phyloP scores from a whole-genome alignment of 2,329 filamentous ascomycete species.

The Scytalidium sp. region DNA sequence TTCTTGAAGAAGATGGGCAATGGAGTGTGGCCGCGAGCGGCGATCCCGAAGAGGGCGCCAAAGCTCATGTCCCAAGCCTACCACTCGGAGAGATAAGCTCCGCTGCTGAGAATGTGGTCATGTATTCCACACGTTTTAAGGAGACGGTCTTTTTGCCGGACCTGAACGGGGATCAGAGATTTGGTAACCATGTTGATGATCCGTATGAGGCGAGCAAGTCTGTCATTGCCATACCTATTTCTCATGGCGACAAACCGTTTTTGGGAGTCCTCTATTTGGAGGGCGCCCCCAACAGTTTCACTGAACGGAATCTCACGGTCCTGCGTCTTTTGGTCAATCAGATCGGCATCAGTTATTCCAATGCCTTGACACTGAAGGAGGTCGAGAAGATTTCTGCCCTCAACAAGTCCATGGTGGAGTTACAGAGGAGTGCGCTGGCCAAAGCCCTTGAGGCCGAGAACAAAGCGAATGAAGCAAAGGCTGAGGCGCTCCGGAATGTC shows the following conservation, averaged over 20 bases:
- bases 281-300: slow-evolving; percentile 68
- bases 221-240: slow-evolving; percentile 72
- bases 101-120: slow-evolving; percentile 68
- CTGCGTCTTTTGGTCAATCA: slow-evolving; percentile 70
- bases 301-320: slow-evolving; percentile 64
- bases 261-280: slow-evolving; percentile 72
- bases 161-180: slow-evolving; percentile 68
- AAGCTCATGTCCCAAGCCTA: slow-evolving; percentile 59
- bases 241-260: slow-evolving; percentile 64
- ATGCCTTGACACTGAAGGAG: slow-evolving; percentile 61
- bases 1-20: slow-evolving; percentile 60
- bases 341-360: slow-evolving; percentile 66
- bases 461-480: slow-evolving; percentile 71
- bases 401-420: slow-evolving; percentile 69
- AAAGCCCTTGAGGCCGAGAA: slow-evolving; percentile 68
- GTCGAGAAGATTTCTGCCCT: slow-evolving; percentile 71
- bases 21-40: slow-evolving; percentile 72
- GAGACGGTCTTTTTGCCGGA: slow-evolving; percentile 71
- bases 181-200: slow-evolving; percentile 65
- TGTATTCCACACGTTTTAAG: slow-evolving; percentile 71
- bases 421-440: slow-evolving; percentile 69
- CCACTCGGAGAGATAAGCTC: slow-evolving; percentile 60
- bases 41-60: slow-evolving; percentile 63
- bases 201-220: slow-evolving; percentile 68
- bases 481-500: slow-evolving; percentile 71